phyloP scores from a whole-genome alignment of 495 filamentous ascomycete genomes.

The Chaetomidium leptoderma region DNA sequence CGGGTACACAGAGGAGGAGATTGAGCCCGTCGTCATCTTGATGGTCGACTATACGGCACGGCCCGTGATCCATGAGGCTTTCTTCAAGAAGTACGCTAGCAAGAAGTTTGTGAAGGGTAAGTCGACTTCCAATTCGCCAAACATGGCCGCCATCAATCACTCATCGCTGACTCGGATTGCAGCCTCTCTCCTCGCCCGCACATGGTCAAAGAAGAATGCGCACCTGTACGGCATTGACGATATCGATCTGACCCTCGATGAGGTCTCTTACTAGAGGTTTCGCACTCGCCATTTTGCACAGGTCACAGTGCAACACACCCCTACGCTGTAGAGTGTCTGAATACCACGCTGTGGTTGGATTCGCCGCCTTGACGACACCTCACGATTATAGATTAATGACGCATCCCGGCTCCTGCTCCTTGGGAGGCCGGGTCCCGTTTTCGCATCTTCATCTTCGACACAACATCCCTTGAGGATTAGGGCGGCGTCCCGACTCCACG shows the following conservation, averaged over 20 bases:
- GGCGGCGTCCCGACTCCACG: conserved; percentile 17
- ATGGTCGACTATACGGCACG: conserved; percentile 93
- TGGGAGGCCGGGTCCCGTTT: conserved; percentile 13
- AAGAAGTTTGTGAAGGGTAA: conserved; percentile 97
- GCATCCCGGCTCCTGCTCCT: conserved; percentile 20
- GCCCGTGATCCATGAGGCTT: conserved; percentile 88
- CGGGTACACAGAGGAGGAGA: conserved; percentile 87
- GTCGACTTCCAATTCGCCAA: not conserved
- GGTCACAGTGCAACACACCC: conserved; percentile 11
- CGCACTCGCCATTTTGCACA: conserved; percentile 1
- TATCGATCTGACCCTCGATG: conserved; percentile 38
- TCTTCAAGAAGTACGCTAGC: conserved; percentile 99
- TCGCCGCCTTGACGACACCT: conserved; percentile 24
- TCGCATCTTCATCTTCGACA: conserved; percentile 20
- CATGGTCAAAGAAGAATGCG: conserved; percentile 82
- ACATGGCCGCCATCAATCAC: conserved; percentile 15
- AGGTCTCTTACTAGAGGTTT: conserved; percentile 33
- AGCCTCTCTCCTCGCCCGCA: conserved; percentile 88
- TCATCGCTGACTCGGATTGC: conserved; percentile 22
- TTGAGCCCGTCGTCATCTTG: conserved; percentile 82
- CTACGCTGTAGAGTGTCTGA: conserved; percentile 24
- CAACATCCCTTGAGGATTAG: conserved; percentile 14
- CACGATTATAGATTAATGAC: conserved; percentile 24
- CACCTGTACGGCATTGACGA: conserved; percentile 43
- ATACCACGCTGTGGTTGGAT: conserved; percentile 35